Evolutionary conservation across 495 filamentous ascomycete genomes (phyloP).

Genomic region (Bathelium albidoporum): DNA sequence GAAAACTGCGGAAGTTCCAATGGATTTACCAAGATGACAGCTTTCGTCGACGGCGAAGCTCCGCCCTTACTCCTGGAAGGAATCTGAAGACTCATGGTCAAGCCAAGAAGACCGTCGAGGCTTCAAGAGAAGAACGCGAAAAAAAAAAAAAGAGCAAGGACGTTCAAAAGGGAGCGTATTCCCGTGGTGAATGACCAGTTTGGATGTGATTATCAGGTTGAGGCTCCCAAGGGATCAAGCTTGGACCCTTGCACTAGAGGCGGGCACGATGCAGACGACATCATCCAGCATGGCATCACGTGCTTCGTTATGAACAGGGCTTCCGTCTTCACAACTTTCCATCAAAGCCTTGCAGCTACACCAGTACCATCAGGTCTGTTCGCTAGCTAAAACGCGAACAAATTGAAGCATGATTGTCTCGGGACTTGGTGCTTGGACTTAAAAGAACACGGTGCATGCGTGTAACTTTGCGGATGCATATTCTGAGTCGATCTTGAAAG

Average conservation of each 20-base stretch:
- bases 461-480: background rate
- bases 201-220: background rate
- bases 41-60: conserved; percentile 48
- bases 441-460: too few species aligned
- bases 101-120: background rate
- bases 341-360: too few species aligned
- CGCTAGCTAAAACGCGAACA: too few species aligned
- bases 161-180: background rate
- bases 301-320: too few species aligned
- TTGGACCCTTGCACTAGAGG: background rate
- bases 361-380: too few species aligned
- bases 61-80: conserved; percentile 27
- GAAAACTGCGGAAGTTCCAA: conserved; percentile 2
- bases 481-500: background rate
- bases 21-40: conserved; percentile 53
- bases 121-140: background rate
- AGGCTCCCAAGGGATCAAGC: background rate
- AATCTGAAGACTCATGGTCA: conserved; percentile 21
- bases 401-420: too few species aligned
- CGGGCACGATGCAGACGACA: background rate
- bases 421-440: too few species aligned
- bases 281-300: background rate
- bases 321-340: too few species aligned
- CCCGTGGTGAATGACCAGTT: background rate
- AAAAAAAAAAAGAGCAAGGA: background rate